These are phyloP conservation scores for Claviceps sp. DNA, from an alignment of 2,329 filamentous ascomycete species.

Conservation along the genomic window DNA sequence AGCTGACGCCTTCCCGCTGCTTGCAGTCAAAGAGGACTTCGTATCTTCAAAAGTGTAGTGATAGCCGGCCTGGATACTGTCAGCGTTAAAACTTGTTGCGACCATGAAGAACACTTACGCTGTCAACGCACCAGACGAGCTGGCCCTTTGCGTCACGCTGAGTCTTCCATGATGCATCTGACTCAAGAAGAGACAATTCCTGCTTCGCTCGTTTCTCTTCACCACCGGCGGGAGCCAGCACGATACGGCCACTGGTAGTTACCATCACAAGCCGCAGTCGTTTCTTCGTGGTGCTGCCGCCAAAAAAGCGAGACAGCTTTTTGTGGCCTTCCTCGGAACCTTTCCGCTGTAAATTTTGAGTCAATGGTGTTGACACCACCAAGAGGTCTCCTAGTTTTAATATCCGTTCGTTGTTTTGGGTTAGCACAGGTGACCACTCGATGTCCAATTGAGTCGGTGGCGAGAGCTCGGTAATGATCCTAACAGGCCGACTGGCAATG, in stretches of 20 bases:
- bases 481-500: constrained; percentile 47
- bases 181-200: constrained; percentile 70
- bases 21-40: constrained; percentile 50
- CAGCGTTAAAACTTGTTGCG: neutral
- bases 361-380: constrained; percentile 66
- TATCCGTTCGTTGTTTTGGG: constrained; percentile 82
- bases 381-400: constrained; percentile 84
- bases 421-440: constrained; percentile 95
- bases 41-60: constrained; percentile 89
- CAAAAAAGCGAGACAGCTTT: constrained; percentile 89
- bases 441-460: constrained; percentile 96
- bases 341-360: constrained; percentile 60
- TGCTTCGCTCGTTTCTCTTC: constrained; percentile 93
- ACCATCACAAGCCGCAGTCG: constrained; percentile 88
- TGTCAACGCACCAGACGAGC: constrained; percentile 82
- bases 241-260: constrained; percentile 78
- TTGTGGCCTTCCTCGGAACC: constrained; percentile 63
- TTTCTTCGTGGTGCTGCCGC: constrained; percentile 82
- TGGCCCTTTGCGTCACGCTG: constrained; percentile 79
- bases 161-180: constrained; percentile 66
- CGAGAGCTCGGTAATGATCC: constrained; percentile 87
- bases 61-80: constrained; percentile 57
- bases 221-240: constrained; percentile 80
- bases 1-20: constrained; percentile 53
- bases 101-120: constrained; percentile 46